Conservation (phyloP, 1,139 yeast genomes). For the Taiozyma sp. region DNA sequence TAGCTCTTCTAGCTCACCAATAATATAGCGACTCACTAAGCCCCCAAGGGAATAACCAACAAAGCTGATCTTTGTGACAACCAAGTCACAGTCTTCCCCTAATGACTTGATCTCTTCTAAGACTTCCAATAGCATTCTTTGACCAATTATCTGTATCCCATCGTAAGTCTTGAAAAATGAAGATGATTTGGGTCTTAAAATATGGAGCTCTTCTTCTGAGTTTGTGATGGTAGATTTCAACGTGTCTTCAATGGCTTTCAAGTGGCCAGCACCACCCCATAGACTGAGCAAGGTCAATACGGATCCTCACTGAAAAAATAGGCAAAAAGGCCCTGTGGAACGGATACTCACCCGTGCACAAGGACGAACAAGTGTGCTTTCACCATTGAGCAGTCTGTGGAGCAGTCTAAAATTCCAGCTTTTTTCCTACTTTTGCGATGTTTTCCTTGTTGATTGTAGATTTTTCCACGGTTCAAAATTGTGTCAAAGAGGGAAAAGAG, state of each 20-base stretch:
- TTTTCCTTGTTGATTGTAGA: not conserved
- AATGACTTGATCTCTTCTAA: constrained; percentile 48
- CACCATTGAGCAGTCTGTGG: constrained; percentile 9
- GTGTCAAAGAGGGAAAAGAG: not conserved
- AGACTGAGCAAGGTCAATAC: constrained; percentile 31
- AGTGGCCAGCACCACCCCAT: constrained; percentile 81
- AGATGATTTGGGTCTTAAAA: constrained; percentile 66
- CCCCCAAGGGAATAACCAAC: constrained; percentile 57
- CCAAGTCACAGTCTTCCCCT: constrained; percentile 35
- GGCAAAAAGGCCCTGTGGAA: not conserved
- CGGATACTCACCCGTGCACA: constrained; percentile 60
- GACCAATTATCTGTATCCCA: constrained; percentile 72
- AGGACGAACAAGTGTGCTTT: constrained; percentile 66
- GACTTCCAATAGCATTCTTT: constrained; percentile 61
- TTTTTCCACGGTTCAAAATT: not conserved
- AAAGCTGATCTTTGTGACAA: constrained; percentile 40
- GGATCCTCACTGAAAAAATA: not conserved
- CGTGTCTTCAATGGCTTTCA: constrained; percentile 54
- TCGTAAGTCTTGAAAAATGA: constrained; percentile 79
- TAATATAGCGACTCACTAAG: constrained; percentile 52
- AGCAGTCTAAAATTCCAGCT: no score
- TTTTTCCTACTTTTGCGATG: no score
- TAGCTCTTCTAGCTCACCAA: constrained; percentile 58
- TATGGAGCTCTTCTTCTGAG: constrained; percentile 41
- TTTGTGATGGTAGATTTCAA: constrained; percentile 38